Evolutionary conservation across 352 stramenopile species (phyloP).

Genomic region (Globisporangium radiosum): DNA sequence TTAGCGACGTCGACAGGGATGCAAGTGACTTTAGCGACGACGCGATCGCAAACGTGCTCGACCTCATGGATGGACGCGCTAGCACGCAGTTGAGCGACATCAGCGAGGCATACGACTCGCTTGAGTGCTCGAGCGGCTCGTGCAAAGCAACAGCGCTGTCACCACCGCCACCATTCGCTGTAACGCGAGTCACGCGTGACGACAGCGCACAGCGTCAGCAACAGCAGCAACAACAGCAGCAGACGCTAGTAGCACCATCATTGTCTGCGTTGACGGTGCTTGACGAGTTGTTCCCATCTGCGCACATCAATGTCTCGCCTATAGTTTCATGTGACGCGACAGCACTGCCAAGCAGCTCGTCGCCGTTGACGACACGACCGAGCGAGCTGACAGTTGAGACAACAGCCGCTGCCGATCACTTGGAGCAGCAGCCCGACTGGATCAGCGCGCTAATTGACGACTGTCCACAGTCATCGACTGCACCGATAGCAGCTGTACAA

Average conservation of each 20-base stretch:
- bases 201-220: not conserved
- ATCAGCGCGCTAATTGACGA: not conserved
- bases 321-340: not conserved
- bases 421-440: not conserved
- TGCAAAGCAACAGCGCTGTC: not conserved
- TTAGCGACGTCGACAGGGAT: conserved; percentile 20
- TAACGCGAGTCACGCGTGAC: not conserved
- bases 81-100: conserved; percentile 3
- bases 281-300: conserved; percentile 4
- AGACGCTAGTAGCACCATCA: not conserved
- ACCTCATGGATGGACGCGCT: conserved; percentile 27
- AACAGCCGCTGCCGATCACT: not conserved
- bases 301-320: not conserved
- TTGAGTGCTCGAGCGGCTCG: not conserved
- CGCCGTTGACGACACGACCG: too few species aligned
- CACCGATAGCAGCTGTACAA: not conserved
- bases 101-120: not conserved
- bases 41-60: conserved; percentile 30
- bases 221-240: not conserved
- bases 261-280: not conserved
- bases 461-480: not conserved
- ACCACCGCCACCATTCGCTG: not conserved
- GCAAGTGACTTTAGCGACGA: conserved; percentile 28
- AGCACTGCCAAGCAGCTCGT: not conserved
- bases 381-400: not conserved